phyloP scores from a whole-genome alignment of 495 filamentous ascomycete genomes.

The Penicillium riverlandense region DNA sequence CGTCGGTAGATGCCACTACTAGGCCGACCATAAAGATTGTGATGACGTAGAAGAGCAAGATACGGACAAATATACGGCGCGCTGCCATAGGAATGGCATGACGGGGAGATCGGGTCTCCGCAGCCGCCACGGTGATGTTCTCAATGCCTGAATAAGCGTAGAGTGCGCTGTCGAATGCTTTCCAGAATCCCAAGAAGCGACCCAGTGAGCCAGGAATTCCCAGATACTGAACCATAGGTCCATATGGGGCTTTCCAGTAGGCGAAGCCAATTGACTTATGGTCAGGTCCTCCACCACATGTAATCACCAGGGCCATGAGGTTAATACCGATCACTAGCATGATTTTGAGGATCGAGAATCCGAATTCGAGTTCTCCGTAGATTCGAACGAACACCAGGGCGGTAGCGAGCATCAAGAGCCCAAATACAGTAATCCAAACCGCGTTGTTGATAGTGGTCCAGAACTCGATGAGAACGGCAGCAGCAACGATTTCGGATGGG shows the following conservation, averaged over 20 bases:
- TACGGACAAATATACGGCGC: constrained; percentile 31
- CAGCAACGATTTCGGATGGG: constrained; percentile 33
- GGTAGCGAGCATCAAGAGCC: constrained; percentile 36
- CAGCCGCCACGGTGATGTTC: constrained; percentile 41
- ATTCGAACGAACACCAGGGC: constrained; percentile 34
- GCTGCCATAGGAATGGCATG: constrained; percentile 33
- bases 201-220: constrained; percentile 10
- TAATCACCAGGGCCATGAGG: constrained; percentile 44
- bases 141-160: constrained; percentile 51
- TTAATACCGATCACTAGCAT: constrained; percentile 41
- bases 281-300: constrained; percentile 16
- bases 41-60: constrained; percentile 35
- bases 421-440: constrained; percentile 39
- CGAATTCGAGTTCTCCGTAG: constrained; percentile 42
- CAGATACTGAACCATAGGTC: constrained; percentile 17
- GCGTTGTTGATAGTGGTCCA: constrained; percentile 31
- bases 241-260: constrained; percentile 16
- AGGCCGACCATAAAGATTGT: constrained; percentile 36
- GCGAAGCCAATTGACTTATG: constrained; percentile 12
- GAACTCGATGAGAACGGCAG: constrained; percentile 43
- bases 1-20: constrained; percentile 39
- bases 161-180: constrained; percentile 46
- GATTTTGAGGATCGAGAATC: constrained; percentile 37
- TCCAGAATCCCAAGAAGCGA: constrained; percentile 44
- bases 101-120: constrained; percentile 31